A percentile compares a stretch with the other conserved stretches of the same genome.
Evolutionary conservation across 2,329 filamentous ascomycete species (phyloP).

Genomic region (Cladosporium sp.): DNA sequence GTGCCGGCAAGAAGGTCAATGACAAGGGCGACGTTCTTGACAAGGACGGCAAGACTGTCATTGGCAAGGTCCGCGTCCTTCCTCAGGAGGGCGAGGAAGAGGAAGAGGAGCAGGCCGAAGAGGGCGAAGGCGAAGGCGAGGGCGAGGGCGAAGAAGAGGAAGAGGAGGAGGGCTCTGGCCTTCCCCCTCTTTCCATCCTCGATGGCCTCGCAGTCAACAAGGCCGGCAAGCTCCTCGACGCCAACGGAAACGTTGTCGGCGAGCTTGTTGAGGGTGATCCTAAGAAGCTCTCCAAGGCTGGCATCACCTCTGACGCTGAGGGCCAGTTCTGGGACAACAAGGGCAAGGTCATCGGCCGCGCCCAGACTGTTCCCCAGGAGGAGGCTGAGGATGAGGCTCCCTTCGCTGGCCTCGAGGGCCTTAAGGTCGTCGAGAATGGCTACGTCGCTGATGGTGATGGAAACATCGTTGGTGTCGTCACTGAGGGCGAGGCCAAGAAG

Average conservation of each 20-base stretch:
- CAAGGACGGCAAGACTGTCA: conserved; percentile 54
- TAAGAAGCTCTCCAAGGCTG: conserved; percentile 49
- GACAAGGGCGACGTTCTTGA: conserved; percentile 61
- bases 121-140: conserved; percentile 29
- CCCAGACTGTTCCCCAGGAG: conserved; percentile 43
- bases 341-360: conserved; percentile 48
- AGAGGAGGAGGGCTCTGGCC: conserved; percentile 31
- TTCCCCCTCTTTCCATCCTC: conserved; percentile 46
- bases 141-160: conserved; percentile 28
- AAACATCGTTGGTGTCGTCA: conserved; percentile 45
- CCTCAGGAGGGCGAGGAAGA: conserved; percentile 36
- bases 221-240: conserved; percentile 46
- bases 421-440: conserved; percentile 46
- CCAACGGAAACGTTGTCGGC: conserved; percentile 43
- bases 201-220: conserved; percentile 49
- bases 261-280: conserved; percentile 48
- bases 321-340: conserved; percentile 52
- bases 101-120: conserved; percentile 33
- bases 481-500: conserved; percentile 49
- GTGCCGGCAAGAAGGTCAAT: conserved; percentile 62
- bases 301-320: conserved; percentile 40
- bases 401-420: conserved; percentile 48
- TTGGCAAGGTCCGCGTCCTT: conserved; percentile 56
- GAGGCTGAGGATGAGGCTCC: conserved; percentile 45
- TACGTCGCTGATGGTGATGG: conserved; percentile 48